Evolutionary conservation across 306 rosid species (phyloP).

Genomic region (Hylodesmum podocarpum): DNA sequence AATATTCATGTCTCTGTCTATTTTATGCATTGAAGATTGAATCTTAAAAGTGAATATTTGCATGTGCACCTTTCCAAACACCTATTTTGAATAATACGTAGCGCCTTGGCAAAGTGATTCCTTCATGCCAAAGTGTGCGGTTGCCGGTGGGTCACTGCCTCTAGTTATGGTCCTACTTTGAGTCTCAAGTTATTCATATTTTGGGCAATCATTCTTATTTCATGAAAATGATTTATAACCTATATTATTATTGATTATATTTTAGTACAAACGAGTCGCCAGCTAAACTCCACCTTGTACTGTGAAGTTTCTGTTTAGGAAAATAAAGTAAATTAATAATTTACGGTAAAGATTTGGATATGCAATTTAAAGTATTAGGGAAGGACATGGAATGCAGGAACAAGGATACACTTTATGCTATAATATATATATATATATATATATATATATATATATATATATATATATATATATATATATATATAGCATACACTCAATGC

Average conservation of each 20-base stretch:
- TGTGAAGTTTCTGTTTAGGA: neutral
- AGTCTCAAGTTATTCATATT: neutral
- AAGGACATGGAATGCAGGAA: too few relatives aligned
- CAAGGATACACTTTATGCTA: too few relatives aligned
- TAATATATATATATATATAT: too few relatives aligned
- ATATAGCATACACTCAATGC: too few relatives aligned
- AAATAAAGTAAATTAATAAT: neutral
- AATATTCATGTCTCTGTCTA: slow-evolving; percentile 2
- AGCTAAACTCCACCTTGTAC: neutral
- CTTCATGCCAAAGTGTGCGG: neutral
- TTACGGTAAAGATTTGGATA: neutral
- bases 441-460: too few relatives aligned
- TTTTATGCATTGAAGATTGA: slow-evolving; percentile 10
- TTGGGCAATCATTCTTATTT: neutral
- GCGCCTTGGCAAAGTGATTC: neutral
- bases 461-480: too few relatives aligned
- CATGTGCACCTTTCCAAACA: slow-evolving; percentile 11
- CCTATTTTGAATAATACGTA: neutral
- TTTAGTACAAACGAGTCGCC: neutral
- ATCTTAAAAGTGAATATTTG: slow-evolving; percentile 25
- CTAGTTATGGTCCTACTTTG: neutral
- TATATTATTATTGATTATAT: neutral
- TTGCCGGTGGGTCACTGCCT: neutral
- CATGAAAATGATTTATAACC: neutral
- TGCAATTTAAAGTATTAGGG: too few relatives aligned